These are phyloP conservation scores for Flaveria brownii DNA, from an alignment of 129 eudicot species.

Conservation along the genomic window DNA sequence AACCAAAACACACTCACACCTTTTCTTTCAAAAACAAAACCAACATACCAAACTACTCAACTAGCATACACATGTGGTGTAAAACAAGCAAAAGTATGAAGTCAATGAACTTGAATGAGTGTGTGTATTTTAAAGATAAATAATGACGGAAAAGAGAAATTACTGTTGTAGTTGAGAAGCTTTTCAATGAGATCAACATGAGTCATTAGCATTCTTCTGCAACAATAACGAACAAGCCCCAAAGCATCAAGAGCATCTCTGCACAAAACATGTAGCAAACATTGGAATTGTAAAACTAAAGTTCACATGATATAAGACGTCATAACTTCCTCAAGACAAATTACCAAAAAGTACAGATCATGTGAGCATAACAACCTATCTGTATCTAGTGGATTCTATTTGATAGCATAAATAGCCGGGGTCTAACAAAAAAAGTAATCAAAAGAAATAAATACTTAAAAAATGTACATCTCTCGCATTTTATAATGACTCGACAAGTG, in stretches of 20 bases:
- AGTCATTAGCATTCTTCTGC: constrained; percentile 97
- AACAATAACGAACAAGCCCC: constrained; percentile 86
- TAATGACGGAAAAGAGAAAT: constrained; percentile 31
- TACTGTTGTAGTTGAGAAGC: constrained; percentile 92
- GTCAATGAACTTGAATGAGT: too few species aligned
- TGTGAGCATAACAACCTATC: not conserved
- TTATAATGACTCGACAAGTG: not conserved
- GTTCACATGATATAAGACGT: not conserved
- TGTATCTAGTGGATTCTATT: constrained; percentile 11
- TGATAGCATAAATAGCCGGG: not conserved
- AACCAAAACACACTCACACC: too few species aligned
- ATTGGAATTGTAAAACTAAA: not conserved
- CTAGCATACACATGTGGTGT: not conserved
- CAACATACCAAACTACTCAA: not conserved
- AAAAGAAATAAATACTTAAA: not conserved
- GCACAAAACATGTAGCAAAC: constrained; percentile 34
- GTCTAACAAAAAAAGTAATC: not conserved
- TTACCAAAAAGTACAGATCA: not conserved
- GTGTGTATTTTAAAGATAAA: not conserved
- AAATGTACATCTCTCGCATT: not conserved
- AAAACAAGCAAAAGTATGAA: not conserved
- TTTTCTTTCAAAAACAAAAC: not conserved
- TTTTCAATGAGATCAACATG: constrained; percentile 98
- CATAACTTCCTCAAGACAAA: constrained; percentile 6
- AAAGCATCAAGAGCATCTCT: constrained; percentile 95